These are phyloP conservation scores for Trypanosoma mega DNA, from an alignment of 208 protist genomes.

Conservation along the genomic window DNA sequence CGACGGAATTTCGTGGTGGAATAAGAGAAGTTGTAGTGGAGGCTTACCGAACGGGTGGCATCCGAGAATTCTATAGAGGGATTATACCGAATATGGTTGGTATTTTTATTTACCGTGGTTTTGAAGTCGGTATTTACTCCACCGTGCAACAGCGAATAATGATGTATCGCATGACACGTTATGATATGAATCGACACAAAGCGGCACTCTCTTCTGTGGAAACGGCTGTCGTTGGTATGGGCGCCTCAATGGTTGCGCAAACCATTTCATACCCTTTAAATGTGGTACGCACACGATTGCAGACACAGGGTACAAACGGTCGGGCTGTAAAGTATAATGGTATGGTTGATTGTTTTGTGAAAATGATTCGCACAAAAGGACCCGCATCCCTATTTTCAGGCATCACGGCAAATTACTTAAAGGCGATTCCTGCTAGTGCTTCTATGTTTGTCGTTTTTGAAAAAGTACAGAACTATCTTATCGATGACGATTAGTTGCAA, in stretches of 20 bases:
- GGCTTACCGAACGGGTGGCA: slow-evolving; percentile 68
- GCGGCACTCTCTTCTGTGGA: slow-evolving; percentile 62
- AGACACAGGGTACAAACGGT: slow-evolving; percentile 88
- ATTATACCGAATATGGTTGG: slow-evolving; percentile 86
- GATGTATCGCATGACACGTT: slow-evolving; percentile 73
- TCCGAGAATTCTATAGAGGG: slow-evolving; percentile 81
- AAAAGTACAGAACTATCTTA: slow-evolving; percentile 54
- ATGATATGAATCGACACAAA: slow-evolving; percentile 64
- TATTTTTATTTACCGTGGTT: slow-evolving; percentile 82
- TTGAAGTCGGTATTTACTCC: slow-evolving; percentile 89
- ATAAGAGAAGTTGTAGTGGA: slow-evolving; percentile 50
- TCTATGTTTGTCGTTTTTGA: slow-evolving; percentile 90
- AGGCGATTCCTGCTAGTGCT: slow-evolving; percentile 82
- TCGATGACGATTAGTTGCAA: slow-evolving; percentile 58
- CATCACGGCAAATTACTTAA: slow-evolving; percentile 88
- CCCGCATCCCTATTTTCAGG: slow-evolving; percentile 82
- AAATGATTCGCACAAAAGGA: slow-evolving; percentile 77
- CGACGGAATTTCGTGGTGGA: slow-evolving; percentile 65
- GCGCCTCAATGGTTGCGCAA: slow-evolving; percentile 81
- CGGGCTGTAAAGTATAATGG: slow-evolving; percentile 71
- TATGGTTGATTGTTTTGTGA: slow-evolving; percentile 87
- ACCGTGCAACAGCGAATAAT: slow-evolving; percentile 85
- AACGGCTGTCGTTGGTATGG: slow-evolving; percentile 72
- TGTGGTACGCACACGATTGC: slow-evolving; percentile 86
- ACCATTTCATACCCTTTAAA: slow-evolving; percentile 90